These are phyloP conservation scores for Paracoccidioides brasiliensis DNA, from an alignment of 2,329 filamentous ascomycete genomes.

Conservation along the genomic window DNA sequence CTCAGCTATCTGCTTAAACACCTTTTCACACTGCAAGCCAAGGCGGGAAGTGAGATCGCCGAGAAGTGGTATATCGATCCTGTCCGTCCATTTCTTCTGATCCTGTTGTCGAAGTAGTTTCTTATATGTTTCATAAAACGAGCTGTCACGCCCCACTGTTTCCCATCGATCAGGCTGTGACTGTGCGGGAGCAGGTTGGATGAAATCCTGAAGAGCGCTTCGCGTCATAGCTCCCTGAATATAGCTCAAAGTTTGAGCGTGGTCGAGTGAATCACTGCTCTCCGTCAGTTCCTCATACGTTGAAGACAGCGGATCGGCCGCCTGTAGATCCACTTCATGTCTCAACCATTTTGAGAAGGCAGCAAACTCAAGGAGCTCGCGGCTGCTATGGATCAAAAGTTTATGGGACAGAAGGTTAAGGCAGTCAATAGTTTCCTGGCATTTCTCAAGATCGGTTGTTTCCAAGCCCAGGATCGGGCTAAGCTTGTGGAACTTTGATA, in stretches of 20 bases:
- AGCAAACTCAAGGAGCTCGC: conserved; percentile 64
- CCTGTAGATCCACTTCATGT: conserved; percentile 66
- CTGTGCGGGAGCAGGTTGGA: conserved; percentile 23
- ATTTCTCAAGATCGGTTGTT: conserved; percentile 45
- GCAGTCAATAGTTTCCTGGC: conserved; percentile 57
- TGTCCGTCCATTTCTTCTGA: conserved; percentile 34
- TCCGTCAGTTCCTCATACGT: conserved; percentile 59
- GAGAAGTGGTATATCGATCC: conserved; percentile 44
- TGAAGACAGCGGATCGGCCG: conserved; percentile 46
- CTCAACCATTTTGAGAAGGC: conserved; percentile 76
- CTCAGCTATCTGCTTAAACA: conserved; percentile 57
- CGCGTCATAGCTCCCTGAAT: conserved; percentile 56
- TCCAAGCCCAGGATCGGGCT: conserved; percentile 55
- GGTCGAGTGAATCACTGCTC: conserved; percentile 63
- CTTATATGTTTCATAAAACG: conserved; percentile 36
- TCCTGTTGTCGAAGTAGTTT: conserved; percentile 40
- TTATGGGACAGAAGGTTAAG: conserved; percentile 65
- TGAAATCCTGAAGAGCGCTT: conserved; percentile 52
- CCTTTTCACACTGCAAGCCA: conserved; percentile 42
- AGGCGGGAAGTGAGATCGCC: conserved; percentile 51
- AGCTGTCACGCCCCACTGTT: conserved; percentile 22
- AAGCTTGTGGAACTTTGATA: conserved; percentile 65
- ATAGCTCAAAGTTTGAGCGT: conserved; percentile 60
- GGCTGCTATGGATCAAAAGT: conserved; percentile 55
- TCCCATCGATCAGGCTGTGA: conserved; percentile 36